Evolutionary conservation across 805 yeast species (phyloP).

Genomic region (Candida anglica): DNA sequence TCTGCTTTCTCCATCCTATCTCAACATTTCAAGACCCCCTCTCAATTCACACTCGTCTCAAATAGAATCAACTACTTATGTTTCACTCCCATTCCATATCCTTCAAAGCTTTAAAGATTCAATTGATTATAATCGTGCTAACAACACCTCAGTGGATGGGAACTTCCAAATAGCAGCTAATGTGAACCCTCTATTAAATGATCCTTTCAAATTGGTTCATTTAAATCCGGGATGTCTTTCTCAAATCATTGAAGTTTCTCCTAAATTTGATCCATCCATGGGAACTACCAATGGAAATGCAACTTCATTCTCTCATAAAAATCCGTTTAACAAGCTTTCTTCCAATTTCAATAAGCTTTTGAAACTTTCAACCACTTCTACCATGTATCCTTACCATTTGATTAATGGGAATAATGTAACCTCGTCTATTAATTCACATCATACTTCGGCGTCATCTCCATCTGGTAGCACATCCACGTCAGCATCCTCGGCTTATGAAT

Average conservation of each 20-base stretch:
- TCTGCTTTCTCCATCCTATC: conserved; percentile 18
- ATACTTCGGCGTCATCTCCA: too few species aligned
- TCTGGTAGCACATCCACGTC: too few species aligned
- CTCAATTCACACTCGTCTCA: conserved; percentile 22
- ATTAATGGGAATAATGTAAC: too few species aligned
- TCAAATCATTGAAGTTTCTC: conserved; percentile 11
- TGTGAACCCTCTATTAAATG: conserved; percentile 49
- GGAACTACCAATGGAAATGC: conserved; percentile 6
- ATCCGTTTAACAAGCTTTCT: conserved; percentile 31
- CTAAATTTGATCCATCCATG: not conserved
- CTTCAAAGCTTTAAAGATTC: conserved; percentile 35
- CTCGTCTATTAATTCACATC: too few species aligned
- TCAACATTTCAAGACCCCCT: conserved; percentile 37
- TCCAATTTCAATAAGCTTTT: conserved; percentile 26
- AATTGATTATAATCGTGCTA: conserved; percentile 28
- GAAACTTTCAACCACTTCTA: conserved; percentile 5
- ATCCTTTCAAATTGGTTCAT: conserved; percentile 49
- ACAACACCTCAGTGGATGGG: conserved; percentile 36
- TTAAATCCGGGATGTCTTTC: conserved; percentile 52
- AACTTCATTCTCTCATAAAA: conserved; percentile 8
- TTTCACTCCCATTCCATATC: conserved; percentile 48
- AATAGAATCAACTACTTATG: conserved; percentile 54
- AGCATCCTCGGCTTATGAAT: not conserved
- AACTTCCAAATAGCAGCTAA: conserved; percentile 50
- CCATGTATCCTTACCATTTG: not conserved